Percentiles rank a stretch among this genome's conserved stretches.
Evolutionary conservation across 768 basidiomycete genomes (phyloP).

Genomic region (Suillus hirtellus): DNA sequence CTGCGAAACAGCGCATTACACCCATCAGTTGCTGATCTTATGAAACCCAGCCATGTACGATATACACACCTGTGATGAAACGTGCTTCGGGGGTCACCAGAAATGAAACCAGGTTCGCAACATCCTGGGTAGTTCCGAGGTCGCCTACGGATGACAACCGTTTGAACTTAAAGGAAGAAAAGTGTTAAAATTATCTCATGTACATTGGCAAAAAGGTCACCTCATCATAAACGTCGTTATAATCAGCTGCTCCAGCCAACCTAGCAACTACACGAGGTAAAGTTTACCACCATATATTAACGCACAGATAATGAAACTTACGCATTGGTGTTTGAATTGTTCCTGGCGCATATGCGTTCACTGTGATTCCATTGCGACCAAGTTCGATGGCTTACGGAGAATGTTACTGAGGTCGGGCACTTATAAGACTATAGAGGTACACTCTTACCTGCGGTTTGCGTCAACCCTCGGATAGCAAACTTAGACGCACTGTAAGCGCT

Average conservation of each 20-base stretch:
- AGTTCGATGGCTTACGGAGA: constrained; percentile 32
- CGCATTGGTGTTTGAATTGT: constrained; percentile 30
- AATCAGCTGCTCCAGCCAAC: constrained; percentile 17
- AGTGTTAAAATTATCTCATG: constrained; percentile 3
- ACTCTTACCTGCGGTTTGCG: constrained; percentile 33
- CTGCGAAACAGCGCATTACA: constrained; percentile 9
- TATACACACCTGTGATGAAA: constrained; percentile 37
- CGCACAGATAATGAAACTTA: constrained; percentile 14
- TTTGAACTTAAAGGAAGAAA: constrained; percentile 13
- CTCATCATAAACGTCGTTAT: constrained; percentile 16
- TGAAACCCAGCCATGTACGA: neutral
- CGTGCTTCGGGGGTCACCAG: constrained; percentile 35
- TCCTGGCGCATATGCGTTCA: constrained; percentile 38
- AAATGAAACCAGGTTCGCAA: constrained; percentile 40
- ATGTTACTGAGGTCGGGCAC: neutral
- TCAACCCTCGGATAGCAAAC: constrained; percentile 44
- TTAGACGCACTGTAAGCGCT: constrained; percentile 40
- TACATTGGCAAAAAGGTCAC: constrained; percentile 12
- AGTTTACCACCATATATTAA: neutral
- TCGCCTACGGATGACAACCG: constrained; percentile 21
- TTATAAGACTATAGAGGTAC: neutral
- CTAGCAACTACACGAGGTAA: constrained; percentile 16
- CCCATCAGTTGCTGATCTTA: neutral
- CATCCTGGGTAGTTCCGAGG: constrained; percentile 29
- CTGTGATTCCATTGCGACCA: constrained; percentile 32